Base-by-base conservation (phyloP, 768 basidiomycete species). In the Rhizopogon vesiculosus region DNA sequence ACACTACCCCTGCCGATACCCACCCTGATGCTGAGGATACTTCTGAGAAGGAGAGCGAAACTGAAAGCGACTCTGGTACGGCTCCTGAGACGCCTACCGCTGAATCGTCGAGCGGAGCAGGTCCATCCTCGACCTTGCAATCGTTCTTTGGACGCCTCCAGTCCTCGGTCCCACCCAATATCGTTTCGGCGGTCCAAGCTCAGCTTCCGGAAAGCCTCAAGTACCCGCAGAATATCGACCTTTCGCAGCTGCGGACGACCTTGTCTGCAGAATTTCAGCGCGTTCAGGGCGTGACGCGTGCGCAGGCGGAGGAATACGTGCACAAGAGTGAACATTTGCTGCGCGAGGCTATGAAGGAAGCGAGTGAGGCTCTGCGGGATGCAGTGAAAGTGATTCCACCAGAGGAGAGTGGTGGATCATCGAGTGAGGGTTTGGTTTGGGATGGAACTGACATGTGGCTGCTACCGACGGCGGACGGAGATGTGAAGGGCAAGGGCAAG, bases 301-400 rank as follows among this genome's bases (percentile, higher is more conserved):
- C 84, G 5, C 87, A 88, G 58, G 91, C 91, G 6, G 93, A 92
- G 67, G 92, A 90, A 61, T 93, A 93, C 65, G 81, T 88, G 31
- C 84, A 86, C 63, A 87, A 84, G 74, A 86, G 86, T 66, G 86
- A 88, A 60, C 76, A 68, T 7, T 64, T 87, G 35, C 67, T 88
- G 31, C 76, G 81, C 41, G 87, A 86, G 56, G 89, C 84, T 2
- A 79, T 91, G 62, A 87, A 84, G 63, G 91, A 91, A 63, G 89
- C 90, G 7, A 81, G 89, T 55, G 93, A 89, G 59, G 86, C 87
- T 15, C 74, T 95, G 9, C 84, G 80, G 51, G 94, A 98, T 49
- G 93, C 91, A 10, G 92, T 98, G 63, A 95, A 94, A 69, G 88
- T 97, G 50, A 77, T 98, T 13, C 95, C 94, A 0, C 94, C 94